phyloP scores from a whole-genome alignment of 2,329 filamentous ascomycete genomes.

The Cladophialophora yegresii region DNA sequence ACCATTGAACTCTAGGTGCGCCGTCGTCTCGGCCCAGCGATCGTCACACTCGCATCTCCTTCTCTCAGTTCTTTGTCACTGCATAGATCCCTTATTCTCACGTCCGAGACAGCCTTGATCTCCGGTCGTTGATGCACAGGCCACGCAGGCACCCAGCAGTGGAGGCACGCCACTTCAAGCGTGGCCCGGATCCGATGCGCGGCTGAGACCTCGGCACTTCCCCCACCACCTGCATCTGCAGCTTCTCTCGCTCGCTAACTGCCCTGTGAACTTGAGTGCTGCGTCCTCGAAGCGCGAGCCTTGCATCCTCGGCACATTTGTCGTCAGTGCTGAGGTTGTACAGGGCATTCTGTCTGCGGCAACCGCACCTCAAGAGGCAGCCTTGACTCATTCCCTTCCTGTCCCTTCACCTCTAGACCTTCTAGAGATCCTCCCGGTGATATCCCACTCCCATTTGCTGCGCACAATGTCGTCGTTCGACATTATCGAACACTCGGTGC shows the following conservation, averaged over 20 bases:
- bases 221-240: neutral
- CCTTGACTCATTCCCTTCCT: neutral
- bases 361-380: neutral
- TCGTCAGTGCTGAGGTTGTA: neutral
- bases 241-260: neutral
- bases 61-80: neutral
- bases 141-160: neutral
- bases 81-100: neutral
- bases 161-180: neutral
- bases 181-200: neutral
- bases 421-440: neutral
- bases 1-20: neutral
- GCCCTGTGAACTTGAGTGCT: neutral
- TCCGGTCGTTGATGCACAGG: neutral
- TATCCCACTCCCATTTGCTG: neutral
- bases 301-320: neutral
- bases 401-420: neutral
- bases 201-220: slow-evolving; percentile 2
- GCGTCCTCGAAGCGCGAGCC: neutral
- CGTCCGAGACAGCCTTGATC: neutral
- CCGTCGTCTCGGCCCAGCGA: neutral
- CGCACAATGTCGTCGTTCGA: slow-evolving; percentile 43
- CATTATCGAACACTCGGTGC: slow-evolving; percentile 53
- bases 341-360: neutral
- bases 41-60: neutral